These are phyloP conservation scores for Rhypophila decipiens DNA, from an alignment of 495 filamentous ascomycete species.

Conservation along the genomic window DNA sequence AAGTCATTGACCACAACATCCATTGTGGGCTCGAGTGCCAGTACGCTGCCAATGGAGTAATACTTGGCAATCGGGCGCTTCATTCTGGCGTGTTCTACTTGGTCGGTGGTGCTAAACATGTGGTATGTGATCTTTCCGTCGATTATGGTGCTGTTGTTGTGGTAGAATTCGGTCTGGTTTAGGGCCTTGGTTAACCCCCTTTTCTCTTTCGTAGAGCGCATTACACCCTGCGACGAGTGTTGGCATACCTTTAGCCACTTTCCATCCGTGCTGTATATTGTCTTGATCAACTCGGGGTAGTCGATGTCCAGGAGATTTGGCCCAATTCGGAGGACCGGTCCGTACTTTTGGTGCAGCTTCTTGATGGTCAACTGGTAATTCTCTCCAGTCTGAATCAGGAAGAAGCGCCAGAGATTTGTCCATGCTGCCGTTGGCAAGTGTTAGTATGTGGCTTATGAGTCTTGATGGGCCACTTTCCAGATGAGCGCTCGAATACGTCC, in stretches of 20 bases:
- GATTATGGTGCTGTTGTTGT: constrained; percentile 26
- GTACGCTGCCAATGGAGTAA: constrained; percentile 25
- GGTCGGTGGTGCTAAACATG: constrained; percentile 27
- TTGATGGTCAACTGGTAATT: constrained; percentile 19
- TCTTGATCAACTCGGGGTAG: constrained; percentile 27
- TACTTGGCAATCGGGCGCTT: constrained; percentile 33
- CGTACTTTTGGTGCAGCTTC: constrained; percentile 41
- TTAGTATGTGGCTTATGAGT: background rate
- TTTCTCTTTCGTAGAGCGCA: background rate
- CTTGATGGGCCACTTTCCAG: background rate
- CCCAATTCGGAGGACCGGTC: constrained; percentile 47
- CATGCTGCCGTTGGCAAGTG: constrained; percentile 11
- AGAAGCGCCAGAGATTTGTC: constrained; percentile 36
- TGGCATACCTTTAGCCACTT: constrained; percentile 18
- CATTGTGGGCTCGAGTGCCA: constrained; percentile 28
- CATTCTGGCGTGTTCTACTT: constrained; percentile 20
- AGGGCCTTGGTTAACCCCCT: background rate
- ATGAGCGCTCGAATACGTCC: background rate
- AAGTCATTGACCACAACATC: constrained; percentile 24
- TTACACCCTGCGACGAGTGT: background rate
- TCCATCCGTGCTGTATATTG: constrained; percentile 28
- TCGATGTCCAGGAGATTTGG: constrained; percentile 45
- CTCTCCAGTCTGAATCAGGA: constrained; percentile 19
- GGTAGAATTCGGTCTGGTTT: constrained; percentile 34
- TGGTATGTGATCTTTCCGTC: constrained; percentile 31